These are phyloP conservation scores for Psidium friedrichsthalianum DNA, from an alignment of 345 rosid genomes.

Conservation along the genomic window DNA sequence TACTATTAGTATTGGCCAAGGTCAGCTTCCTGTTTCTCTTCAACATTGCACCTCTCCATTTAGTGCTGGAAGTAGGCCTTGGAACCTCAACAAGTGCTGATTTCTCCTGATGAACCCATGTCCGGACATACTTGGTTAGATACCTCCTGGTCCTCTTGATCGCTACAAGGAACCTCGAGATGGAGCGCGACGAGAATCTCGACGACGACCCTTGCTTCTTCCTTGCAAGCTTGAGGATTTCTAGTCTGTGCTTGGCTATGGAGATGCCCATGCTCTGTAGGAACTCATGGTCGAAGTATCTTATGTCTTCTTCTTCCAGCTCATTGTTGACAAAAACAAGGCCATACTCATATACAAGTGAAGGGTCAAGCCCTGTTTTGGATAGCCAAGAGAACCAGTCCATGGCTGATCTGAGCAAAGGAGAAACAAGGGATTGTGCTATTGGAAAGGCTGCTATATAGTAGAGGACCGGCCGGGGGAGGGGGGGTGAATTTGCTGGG, in stretches of 20 bases:
- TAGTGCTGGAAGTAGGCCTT: not conserved
- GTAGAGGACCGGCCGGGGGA: not conserved
- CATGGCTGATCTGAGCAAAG: slow-evolving; percentile 19
- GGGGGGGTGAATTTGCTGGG: not conserved
- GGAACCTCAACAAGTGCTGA: slow-evolving; percentile 39
- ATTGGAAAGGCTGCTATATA: not conserved
- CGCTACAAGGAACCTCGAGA: slow-evolving; percentile 42
- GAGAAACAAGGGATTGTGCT: not conserved
- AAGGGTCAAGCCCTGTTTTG: slow-evolving; percentile 61
- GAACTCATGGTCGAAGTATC: slow-evolving; percentile 83
- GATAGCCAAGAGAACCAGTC: slow-evolving; percentile 98
- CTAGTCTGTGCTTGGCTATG: slow-evolving; percentile 86
- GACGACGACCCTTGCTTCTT: slow-evolving; percentile 10
- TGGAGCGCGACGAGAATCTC: slow-evolving; percentile 2
- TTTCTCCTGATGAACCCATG: slow-evolving; percentile 31
- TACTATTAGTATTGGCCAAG: not conserved
- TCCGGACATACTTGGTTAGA: slow-evolving; percentile 33
- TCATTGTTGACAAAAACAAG: slow-evolving; percentile 68
- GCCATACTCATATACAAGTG: slow-evolving; percentile 72
- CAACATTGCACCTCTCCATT: slow-evolving; percentile 24
- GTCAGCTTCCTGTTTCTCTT: slow-evolving; percentile 56
- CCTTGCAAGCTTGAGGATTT: slow-evolving; percentile 78
- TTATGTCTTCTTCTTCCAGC: slow-evolving; percentile 68
- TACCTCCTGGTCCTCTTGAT: slow-evolving; percentile 47
- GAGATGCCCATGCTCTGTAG: slow-evolving; percentile 97